These are phyloP conservation scores for Haplosporangium sp. DNA, from an alignment of 371 early-diverging fungal genomes.

Conservation along the genomic window DNA sequence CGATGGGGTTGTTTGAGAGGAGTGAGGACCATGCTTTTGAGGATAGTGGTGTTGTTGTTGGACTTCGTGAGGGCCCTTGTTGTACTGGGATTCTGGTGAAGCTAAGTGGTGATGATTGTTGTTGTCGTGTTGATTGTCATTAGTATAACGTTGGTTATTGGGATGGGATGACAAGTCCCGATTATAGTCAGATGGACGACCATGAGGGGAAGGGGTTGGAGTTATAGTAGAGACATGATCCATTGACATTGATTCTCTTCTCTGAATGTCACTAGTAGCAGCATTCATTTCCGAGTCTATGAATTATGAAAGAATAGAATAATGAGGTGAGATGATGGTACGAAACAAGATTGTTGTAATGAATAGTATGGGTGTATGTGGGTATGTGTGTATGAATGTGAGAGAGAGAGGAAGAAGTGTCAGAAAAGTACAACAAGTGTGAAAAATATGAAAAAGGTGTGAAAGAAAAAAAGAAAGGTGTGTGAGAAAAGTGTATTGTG, in stretches of 20 bases:
- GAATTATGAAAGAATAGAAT: background rate
- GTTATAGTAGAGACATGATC: slow-evolving; percentile 19
- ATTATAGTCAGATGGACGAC: slow-evolving; percentile 1
- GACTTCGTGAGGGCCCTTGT: slow-evolving; percentile 8
- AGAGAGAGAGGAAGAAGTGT: background rate
- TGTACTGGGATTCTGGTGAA: slow-evolving; percentile 12
- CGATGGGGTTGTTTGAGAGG: slow-evolving; percentile 21
- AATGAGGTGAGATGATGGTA: background rate
- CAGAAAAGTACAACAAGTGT: no score
- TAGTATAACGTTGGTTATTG: slow-evolving; percentile 11
- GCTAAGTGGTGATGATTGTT: slow-evolving; percentile 13
- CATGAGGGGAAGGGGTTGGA: slow-evolving; percentile 25
- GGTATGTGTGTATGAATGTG: background rate
- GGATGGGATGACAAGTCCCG: slow-evolving; percentile 3
- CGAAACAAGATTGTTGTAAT: no score
- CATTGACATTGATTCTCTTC: slow-evolving; percentile 26
- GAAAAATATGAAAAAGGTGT: no score
- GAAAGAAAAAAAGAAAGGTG: background rate
- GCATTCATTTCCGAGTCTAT: slow-evolving; percentile 11
- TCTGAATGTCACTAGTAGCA: background rate
- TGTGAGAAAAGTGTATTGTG: background rate
- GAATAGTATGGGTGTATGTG: no score
- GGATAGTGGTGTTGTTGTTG: slow-evolving; percentile 3
- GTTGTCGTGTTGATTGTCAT: slow-evolving; percentile 8
- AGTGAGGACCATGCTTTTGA: slow-evolving; percentile 3